phyloP scores from a whole-genome alignment of 2,329 filamentous ascomycete species.

The Colletotrichum abscissum region DNA sequence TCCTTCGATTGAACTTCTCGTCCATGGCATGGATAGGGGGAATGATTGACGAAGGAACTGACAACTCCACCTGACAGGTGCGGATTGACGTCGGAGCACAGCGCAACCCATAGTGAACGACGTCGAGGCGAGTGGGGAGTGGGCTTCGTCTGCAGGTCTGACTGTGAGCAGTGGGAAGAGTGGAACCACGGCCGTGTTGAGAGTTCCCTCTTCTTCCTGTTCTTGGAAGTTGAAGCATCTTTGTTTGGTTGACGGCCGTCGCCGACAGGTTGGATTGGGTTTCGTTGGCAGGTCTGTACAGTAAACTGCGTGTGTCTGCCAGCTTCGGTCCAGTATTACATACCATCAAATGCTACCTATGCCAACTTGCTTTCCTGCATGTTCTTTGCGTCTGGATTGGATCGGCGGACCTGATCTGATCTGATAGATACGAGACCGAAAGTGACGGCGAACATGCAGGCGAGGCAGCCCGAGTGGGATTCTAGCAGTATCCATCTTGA shows the following conservation, averaged over 20 bases:
- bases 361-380: background rate
- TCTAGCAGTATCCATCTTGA: background rate
- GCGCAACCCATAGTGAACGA: constrained; percentile 2
- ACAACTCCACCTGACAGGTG: constrained; percentile 15
- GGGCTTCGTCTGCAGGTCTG: constrained; percentile 13
- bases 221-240: background rate
- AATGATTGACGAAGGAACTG: constrained; percentile 16
- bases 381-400: background rate
- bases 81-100: constrained; percentile 9
- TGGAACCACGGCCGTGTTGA: constrained; percentile 13
- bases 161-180: constrained; percentile 11
- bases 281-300: constrained; percentile 6
- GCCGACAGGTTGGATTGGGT: constrained; percentile 21
- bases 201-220: background rate
- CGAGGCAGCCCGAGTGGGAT: background rate
- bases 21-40: background rate
- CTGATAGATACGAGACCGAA: constrained; percentile 21
- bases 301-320: background rate
- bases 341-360: background rate
- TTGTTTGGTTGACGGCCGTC: constrained; percentile 17
- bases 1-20: background rate
- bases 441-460: constrained; percentile 19
- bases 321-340: background rate
- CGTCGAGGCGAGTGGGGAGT: constrained; percentile 13
- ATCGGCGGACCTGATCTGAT: constrained; percentile 29